phyloP scores from a whole-genome alignment of 73 alveolate genomes.

The Paramecium pentaurelia region DNA sequence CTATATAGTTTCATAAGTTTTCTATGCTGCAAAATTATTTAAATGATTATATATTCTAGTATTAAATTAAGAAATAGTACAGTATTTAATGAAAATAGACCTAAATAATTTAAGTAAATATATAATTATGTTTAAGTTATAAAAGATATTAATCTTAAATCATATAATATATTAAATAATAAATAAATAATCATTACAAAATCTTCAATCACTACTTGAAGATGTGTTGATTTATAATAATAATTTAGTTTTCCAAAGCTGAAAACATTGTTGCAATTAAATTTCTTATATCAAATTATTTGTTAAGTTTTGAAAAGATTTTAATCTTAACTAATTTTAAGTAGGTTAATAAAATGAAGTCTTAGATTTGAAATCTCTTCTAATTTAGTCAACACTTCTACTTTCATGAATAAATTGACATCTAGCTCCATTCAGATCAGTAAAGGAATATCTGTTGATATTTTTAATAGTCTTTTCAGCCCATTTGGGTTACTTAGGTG shows the following conservation, averaged over 20 bases:
- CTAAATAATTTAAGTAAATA: not conserved
- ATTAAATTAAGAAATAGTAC: not conserved
- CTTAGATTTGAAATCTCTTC: not conserved
- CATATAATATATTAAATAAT: not conserved
- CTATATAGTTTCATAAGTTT: too few species aligned
- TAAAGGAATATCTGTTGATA: not conserved
- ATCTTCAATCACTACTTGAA: not conserved
- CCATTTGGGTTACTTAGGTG: not conserved
- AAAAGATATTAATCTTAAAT: not conserved
- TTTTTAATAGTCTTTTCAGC: not conserved
- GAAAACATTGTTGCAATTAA: not conserved
- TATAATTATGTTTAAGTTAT: not conserved
- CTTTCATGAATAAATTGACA: slow-evolving; percentile 90
- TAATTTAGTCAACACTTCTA: slow-evolving; percentile 77
- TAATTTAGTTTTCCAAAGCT: not conserved
- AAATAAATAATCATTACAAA: not conserved
- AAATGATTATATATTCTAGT: not conserved
- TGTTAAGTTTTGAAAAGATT: not conserved
- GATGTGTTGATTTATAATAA: not conserved
- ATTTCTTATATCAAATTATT: not conserved
- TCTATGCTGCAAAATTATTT: not conserved
- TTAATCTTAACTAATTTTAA: not conserved
- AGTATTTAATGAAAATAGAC: not conserved
- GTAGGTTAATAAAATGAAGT: not conserved
- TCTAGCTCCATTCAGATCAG: slow-evolving; percentile 64